Conservation (phyloP, 169 alveolate genomes). For the Toxoplasma gondii region DNA sequence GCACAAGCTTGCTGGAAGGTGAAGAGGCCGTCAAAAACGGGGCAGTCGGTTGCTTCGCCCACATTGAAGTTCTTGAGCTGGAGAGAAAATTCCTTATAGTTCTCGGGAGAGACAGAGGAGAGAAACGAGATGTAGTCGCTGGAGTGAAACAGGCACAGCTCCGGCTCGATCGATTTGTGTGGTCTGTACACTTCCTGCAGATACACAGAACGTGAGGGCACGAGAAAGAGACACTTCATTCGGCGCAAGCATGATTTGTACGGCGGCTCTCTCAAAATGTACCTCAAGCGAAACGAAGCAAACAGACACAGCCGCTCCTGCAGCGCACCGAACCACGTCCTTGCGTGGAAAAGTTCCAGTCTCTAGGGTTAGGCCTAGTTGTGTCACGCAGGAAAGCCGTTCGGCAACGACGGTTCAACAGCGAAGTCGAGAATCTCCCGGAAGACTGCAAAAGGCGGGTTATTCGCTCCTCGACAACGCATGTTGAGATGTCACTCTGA, state of each 20-base stretch:
- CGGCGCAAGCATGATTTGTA: not conserved
- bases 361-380: no score
- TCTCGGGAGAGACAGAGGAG: slow-evolving; percentile 77
- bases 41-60: slow-evolving; percentile 97
- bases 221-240: not conserved
- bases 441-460: no score
- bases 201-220: slow-evolving; percentile 58
- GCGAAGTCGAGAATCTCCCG: no score
- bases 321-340: no score
- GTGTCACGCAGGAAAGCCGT: no score
- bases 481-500: no score
- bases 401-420: no score
- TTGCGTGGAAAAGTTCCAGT: no score
- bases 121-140: slow-evolving; percentile 93
- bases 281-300: no score
- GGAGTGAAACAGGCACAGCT: slow-evolving; percentile 95
- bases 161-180: slow-evolving; percentile 95
- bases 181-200: slow-evolving; percentile 87
- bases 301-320: no score
- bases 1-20: slow-evolving; percentile 97
- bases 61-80: slow-evolving; percentile 92
- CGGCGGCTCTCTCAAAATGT: no score
- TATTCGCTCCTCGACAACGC: no score
- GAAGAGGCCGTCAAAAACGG: slow-evolving; percentile 97
- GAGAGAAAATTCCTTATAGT: slow-evolving; percentile 74